These are phyloP conservation scores for Hibiscus trionum DNA, from an alignment of 345 rosid genomes.

Conservation along the genomic window DNA sequence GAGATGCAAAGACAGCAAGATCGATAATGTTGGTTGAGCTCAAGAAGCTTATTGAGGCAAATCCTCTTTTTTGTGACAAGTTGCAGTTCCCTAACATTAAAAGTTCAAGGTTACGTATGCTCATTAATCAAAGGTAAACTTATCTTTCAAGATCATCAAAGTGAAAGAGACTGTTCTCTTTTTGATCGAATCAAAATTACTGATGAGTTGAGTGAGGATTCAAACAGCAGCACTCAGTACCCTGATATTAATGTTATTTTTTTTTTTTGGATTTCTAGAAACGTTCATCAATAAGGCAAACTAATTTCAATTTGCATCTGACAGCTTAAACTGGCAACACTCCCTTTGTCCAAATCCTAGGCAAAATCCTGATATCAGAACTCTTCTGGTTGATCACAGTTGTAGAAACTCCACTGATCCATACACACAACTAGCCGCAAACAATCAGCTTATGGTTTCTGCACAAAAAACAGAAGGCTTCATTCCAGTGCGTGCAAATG, in stretches of 20 bases:
- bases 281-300: neutral
- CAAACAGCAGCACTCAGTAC: neutral
- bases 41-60: conserved; percentile 91
- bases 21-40: conserved; percentile 87
- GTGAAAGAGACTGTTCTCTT: neutral
- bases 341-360: conserved; percentile 27
- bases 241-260: neutral
- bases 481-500: conserved; percentile 19
- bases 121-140: conserved; percentile 34
- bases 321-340: conserved; percentile 48
- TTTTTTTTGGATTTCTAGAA: neutral
- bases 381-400: conserved; percentile 33
- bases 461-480: conserved; percentile 25
- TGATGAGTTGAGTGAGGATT: neutral
- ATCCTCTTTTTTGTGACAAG: conserved; percentile 84
- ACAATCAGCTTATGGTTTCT: conserved; percentile 17
- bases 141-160: neutral
- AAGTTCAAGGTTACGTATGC: conserved; percentile 25
- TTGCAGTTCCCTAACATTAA: conserved; percentile 58
- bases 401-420: conserved; percentile 27
- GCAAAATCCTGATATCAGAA: conserved; percentile 32
- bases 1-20: conserved; percentile 89
- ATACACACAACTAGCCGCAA: conserved; percentile 15
- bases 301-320: conserved; percentile 9
- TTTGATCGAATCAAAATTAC: neutral